phyloP scores from a whole-genome alignment of 306 rosid genomes.

The Lathyrus tuberosus region DNA sequence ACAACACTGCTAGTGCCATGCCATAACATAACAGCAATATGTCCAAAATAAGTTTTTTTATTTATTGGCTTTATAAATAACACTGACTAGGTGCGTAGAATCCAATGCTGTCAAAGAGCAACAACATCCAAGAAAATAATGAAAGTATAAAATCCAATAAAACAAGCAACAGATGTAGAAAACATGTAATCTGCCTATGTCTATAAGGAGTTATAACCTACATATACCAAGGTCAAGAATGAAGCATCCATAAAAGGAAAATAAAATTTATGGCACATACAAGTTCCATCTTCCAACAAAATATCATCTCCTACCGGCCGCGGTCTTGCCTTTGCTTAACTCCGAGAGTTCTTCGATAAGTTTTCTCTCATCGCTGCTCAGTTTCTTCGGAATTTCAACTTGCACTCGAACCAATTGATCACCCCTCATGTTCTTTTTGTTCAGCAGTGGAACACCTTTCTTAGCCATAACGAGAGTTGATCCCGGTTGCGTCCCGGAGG shows the following conservation, averaged over 20 bases:
- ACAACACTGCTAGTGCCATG: background rate
- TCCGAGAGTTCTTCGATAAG: slow-evolving; percentile 85
- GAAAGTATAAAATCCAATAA: slow-evolving; percentile 13
- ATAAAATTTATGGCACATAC: slow-evolving; percentile 19
- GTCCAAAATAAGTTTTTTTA: background rate
- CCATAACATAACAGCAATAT: background rate
- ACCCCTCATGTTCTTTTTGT: slow-evolving; percentile 87
- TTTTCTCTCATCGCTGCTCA: slow-evolving; percentile 81
- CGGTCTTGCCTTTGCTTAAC: slow-evolving; percentile 85
- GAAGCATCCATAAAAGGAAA: slow-evolving; percentile 34
- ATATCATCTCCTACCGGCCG: slow-evolving; percentile 40
- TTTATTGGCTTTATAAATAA: background rate
- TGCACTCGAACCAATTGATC: slow-evolving; percentile 97
- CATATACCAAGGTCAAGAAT: slow-evolving; percentile 31
- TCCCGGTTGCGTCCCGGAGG: slow-evolving; percentile 86
- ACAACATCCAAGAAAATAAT: slow-evolving; percentile 24
- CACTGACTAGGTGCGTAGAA: slow-evolving; percentile 1
- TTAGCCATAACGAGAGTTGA: slow-evolving; percentile 94
- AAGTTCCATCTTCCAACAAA: slow-evolving; percentile 19
- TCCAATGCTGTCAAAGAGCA: slow-evolving; percentile 30
- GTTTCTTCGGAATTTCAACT: slow-evolving; percentile 90
- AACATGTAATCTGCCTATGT: slow-evolving; percentile 22
- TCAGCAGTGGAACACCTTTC: slow-evolving; percentile 92
- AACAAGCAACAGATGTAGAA: background rate
- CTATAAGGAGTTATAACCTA: slow-evolving; percentile 37